Evolutionary conservation across 2,329 filamentous ascomycete species (phyloP), one percentile per base, ranked within the genome.

Genomic region (Cordyceps militaris): DNA sequence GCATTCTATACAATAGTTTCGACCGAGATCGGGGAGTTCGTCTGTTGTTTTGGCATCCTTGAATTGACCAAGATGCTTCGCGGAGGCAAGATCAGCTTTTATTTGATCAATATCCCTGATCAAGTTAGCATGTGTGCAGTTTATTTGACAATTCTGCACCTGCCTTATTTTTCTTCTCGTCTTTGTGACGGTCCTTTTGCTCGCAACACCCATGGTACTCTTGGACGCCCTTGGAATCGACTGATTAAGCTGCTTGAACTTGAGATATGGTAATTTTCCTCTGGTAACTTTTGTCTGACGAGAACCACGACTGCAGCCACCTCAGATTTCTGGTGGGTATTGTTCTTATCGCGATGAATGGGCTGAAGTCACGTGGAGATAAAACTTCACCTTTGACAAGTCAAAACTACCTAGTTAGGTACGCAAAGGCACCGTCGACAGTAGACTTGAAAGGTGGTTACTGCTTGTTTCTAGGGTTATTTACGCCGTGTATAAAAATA

Each of bases 91-190:
- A 71, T 99, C 94, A 63, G 85, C 84, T 69, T 92, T 85, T 72
- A 97, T 85, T 75, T 97, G 92, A 73, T 99, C 94, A 67, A 97
- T 80, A 73, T 96, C 93, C 73, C 94, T 94, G 67, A 66, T n/a
- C 49, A 53, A 23, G 47, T 52, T 24, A 52, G 40, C 21, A 34
- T 8, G 24, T 40, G 30, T 19, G 2, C 9, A 6, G 3, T 13
- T 9, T 9, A 10, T 14, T 38, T 5, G 4, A 8, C 14, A 40
- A 26, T 7, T 3, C 7, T 24, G 53, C 50, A 60, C 72, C 59
- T 74, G 87, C 86, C 86, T 84, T 21, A 81, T 84, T 67, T 85
- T 83, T 62, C 87, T 81, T 72, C 89, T 83, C 3, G 87, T 92
- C 74, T 92, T 92, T 58, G 83, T 85, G 62, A 85, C 78, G n/a